Percentiles rank a stretch among this genome's conserved stretches.
Evolutionary conservation across 139 green algal species (phyloP).

Genomic region (Nannochloris sp.): DNA sequence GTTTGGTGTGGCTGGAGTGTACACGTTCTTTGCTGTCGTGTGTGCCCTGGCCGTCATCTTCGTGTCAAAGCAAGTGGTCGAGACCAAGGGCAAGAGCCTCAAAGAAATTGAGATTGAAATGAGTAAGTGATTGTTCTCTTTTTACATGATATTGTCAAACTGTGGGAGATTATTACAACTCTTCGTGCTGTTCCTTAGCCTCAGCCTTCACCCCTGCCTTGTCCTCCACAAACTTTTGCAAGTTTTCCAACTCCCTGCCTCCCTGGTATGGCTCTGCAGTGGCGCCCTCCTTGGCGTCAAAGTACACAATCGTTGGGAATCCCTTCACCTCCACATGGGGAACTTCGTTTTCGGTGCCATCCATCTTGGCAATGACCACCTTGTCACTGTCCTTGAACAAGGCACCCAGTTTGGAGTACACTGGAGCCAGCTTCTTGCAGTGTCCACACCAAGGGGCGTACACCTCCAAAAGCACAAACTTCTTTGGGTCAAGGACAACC

Average conservation of each 20-base stretch:
- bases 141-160: not conserved
- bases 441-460: slow-evolving; percentile 58
- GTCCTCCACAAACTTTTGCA: slow-evolving; percentile 16
- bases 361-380: slow-evolving; percentile 58
- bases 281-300: slow-evolving; percentile 17
- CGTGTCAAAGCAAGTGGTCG: slow-evolving; percentile 41
- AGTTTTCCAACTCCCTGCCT: slow-evolving; percentile 16
- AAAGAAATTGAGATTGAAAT: slow-evolving; percentile 71
- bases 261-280: slow-evolving; percentile 23
- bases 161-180: slow-evolving; percentile 11
- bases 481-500: slow-evolving; percentile 25
- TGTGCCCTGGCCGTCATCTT: slow-evolving; percentile 49
- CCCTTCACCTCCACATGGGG: slow-evolving; percentile 23
- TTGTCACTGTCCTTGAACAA: slow-evolving; percentile 28
- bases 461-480: slow-evolving; percentile 50
- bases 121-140: slow-evolving; percentile 3
- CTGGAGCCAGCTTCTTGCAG: slow-evolving; percentile 50
- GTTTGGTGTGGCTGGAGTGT: slow-evolving; percentile 53
- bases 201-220: slow-evolving; percentile 3
- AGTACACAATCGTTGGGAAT: slow-evolving; percentile 35
- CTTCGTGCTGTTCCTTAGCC: slow-evolving; percentile 7
- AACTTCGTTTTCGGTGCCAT: slow-evolving; percentile 54
- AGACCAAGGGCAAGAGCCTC: slow-evolving; percentile 71
- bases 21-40: slow-evolving; percentile 62
- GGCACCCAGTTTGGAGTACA: slow-evolving; percentile 41